Conservation (phyloP, 495 filamentous ascomycete species). For the Aspergillus sclerotioniger region DNA sequence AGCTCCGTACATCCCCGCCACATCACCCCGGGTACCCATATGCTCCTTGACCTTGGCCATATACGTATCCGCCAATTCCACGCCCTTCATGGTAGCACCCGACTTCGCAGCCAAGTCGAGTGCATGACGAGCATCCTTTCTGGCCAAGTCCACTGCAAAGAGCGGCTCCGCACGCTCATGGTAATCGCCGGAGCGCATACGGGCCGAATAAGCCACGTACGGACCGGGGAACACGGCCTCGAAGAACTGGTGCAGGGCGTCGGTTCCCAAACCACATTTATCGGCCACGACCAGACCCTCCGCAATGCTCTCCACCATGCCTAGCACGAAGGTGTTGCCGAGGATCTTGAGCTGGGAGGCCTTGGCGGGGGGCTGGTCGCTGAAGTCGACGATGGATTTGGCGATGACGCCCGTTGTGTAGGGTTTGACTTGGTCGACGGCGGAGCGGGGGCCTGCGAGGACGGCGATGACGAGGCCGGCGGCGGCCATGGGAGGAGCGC, state of each 20-base stretch:
- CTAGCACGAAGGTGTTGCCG: slow-evolving; percentile 74
- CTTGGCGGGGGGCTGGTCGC: slow-evolving; percentile 1
- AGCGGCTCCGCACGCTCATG: slow-evolving; percentile 60
- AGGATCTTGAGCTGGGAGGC: slow-evolving; percentile 58
- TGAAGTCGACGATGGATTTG: slow-evolving; percentile 20
- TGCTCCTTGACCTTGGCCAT: slow-evolving; percentile 60
- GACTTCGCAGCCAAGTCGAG: slow-evolving; percentile 55
- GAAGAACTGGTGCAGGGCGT: slow-evolving; percentile 59
- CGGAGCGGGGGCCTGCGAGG: slow-evolving; percentile 15
- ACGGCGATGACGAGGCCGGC: slow-evolving; percentile 25
- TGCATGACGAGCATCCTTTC: slow-evolving; percentile 74
- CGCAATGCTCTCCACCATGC: slow-evolving; percentile 67
- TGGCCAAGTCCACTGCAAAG: slow-evolving; percentile 69
- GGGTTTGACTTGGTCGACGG: slow-evolving; percentile 9
- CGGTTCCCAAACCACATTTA: slow-evolving; percentile 65
- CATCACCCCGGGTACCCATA: slow-evolving; percentile 64
- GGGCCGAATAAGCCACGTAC: slow-evolving; percentile 56
- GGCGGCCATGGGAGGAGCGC: slow-evolving; percentile 20
- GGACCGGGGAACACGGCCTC: slow-evolving; percentile 51
- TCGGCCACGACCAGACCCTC: slow-evolving; percentile 71
- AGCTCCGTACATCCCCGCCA: slow-evolving; percentile 72
- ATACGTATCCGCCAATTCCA: slow-evolving; percentile 61
- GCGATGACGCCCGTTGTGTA: slow-evolving; percentile 25
- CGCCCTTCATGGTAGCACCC: slow-evolving; percentile 56
- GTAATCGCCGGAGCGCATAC: slow-evolving; percentile 69